Conservation (phyloP, 2,329 filamentous ascomycete genomes). For the Pseudogymnoascus sp. region DNA sequence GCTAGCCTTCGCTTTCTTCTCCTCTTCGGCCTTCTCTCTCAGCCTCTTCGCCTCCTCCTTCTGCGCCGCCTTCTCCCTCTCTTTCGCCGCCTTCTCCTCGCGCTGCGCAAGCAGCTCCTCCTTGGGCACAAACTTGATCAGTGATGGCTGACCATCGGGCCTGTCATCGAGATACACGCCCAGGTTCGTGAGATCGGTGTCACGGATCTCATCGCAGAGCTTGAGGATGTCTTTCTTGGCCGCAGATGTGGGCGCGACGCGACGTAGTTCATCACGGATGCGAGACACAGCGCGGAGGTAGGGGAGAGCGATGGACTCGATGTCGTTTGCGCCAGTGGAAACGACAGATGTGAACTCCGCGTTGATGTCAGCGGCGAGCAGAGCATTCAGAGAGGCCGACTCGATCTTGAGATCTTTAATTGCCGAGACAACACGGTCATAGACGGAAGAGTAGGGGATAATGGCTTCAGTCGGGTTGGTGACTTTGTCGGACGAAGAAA, state of each 20-base stretch:
- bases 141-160: constrained; percentile 54
- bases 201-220: constrained; percentile 73
- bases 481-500: constrained; percentile 30
- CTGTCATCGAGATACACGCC: constrained; percentile 86
- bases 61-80: constrained; percentile 53
- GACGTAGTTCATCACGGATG: constrained; percentile 54
- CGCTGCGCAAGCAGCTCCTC: constrained; percentile 48
- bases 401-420: constrained; percentile 40
- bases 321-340: constrained; percentile 40
- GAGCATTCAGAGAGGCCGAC: constrained; percentile 34
- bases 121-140: constrained; percentile 60
- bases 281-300: constrained; percentile 48
- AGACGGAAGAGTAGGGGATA: constrained; percentile 39
- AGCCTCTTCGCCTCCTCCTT: constrained; percentile 44
- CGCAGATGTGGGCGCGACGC: constrained; percentile 41
- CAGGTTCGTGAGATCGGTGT: constrained; percentile 71
- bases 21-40: constrained; percentile 42
- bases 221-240: constrained; percentile 64
- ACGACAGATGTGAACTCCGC: constrained; percentile 40
- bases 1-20: constrained; percentile 51
- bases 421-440: constrained; percentile 39
- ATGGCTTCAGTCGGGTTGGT: constrained; percentile 38
- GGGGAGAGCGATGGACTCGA: constrained; percentile 45
- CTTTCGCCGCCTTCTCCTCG: constrained; percentile 51
- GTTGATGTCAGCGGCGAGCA: constrained; percentile 39